A percentile compares a stretch with the other conserved stretches of the same genome.
phyloP scores from a whole-genome alignment of 1,284 basidiomycete species.

The Pseudozyma sp. region DNA sequence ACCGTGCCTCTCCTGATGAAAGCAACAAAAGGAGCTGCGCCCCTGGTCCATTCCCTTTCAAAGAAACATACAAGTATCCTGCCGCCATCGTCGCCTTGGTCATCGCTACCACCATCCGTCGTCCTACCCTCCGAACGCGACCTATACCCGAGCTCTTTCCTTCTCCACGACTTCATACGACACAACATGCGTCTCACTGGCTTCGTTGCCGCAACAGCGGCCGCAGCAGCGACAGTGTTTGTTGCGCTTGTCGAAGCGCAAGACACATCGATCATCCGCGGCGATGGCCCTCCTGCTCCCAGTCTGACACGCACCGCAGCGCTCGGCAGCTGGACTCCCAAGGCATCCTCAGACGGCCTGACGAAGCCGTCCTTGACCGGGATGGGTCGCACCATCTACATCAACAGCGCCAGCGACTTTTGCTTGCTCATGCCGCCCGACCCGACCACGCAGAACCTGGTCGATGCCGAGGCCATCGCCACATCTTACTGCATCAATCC shows the following conservation, averaged over 20 bases:
- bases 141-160: background rate
- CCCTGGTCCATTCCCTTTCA: too few species aligned
- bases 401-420: slow-evolving; percentile 57
- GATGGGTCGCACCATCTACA: slow-evolving; percentile 44
- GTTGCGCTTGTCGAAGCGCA: slow-evolving; percentile 29
- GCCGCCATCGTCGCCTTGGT: background rate
- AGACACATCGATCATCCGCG: slow-evolving; percentile 26
- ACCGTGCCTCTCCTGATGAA: too few species aligned
- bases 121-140: background rate
- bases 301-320: slow-evolving; percentile 35
- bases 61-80: too few species aligned
- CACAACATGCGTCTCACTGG: slow-evolving; percentile 28
- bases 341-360: slow-evolving; percentile 26
- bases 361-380: slow-evolving; percentile 28
- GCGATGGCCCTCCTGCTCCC: slow-evolving; percentile 40
- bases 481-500: slow-evolving; percentile 64
- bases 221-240: slow-evolving; percentile 20
- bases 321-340: slow-evolving; percentile 46
- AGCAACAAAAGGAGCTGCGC: too few species aligned
- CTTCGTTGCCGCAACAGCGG: slow-evolving; percentile 12
- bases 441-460: slow-evolving; percentile 58
- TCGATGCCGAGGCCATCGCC: slow-evolving; percentile 62
- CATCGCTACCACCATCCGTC: slow-evolving; percentile 4
- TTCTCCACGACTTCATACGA: background rate
- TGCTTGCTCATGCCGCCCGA: slow-evolving; percentile 64